Base-by-base conservation (phyloP, 305 asterid species). In the Salvia sclarea region DNA sequence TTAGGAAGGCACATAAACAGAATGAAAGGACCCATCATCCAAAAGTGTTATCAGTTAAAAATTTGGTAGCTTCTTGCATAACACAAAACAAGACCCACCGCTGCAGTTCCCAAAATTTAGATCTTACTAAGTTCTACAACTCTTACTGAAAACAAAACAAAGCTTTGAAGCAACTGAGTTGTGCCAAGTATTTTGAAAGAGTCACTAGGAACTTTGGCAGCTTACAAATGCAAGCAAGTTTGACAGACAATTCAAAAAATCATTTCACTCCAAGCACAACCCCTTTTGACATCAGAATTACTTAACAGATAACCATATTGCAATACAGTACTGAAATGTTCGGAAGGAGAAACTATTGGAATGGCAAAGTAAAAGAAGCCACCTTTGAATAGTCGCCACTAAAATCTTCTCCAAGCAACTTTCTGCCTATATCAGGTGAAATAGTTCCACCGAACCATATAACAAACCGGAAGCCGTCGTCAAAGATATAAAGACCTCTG, bases 391-490 rank as follows among this genome's bases (percentile, higher is more conserved):
- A 87, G 73, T 91, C 96, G 14, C 90, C 73, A 37, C 77, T 76
- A 70, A 79, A 85, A 74, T 83, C 87, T 61, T 85, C 93, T 9
- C 96, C 96, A 28, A 85, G 80, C 84, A 91, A 78, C 76, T 75
- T 80, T 85, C 81, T 84, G 45, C 85, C 80, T 25, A 88, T 74
- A 72, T 84, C 91, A 68, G 96, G 91, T 64, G 95, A 87, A 77
- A 83, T 74, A 72, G 86, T 76, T 75, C 85, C 75, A 59, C 96
- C 97, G 61, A 88, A 87, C 96, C 97, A 91, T 73, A 91, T 49
- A 74, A 91, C 83, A 79, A 91, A 87, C 72, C 87, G 87, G 67
- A 91, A 87, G 69, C 97, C 96, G 80, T 91, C 93, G 77, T 91
- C 88, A 75, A 77, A 84, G 66, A 91, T 76, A 78, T 91, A 91